phyloP scores from a whole-genome alignment of 139 green algal genomes.

The Coelastrella sp. region DNA sequence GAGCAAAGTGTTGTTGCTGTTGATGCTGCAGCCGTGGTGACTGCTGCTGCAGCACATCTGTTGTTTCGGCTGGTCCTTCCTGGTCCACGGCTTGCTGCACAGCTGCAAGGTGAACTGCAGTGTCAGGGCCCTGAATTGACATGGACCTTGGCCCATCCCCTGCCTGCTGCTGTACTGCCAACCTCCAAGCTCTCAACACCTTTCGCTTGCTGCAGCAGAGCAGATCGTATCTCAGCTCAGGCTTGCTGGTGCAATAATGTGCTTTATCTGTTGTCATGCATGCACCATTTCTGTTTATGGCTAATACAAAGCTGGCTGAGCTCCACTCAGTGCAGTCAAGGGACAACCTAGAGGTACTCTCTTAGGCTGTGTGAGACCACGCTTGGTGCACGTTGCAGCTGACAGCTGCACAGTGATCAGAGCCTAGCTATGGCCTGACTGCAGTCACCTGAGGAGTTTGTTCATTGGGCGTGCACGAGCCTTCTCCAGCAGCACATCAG shows the following conservation, averaged over 20 bases:
- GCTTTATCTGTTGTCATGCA: background rate
- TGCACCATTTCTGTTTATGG: background rate
- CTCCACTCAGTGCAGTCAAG: too few species aligned
- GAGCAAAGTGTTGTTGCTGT: constrained; percentile 1
- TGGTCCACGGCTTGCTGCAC: background rate
- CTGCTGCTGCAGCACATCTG: background rate
- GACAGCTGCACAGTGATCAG: background rate
- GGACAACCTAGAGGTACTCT: too few species aligned
- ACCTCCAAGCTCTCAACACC: constrained; percentile 9
- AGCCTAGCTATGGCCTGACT: background rate
- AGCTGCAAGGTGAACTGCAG: background rate
- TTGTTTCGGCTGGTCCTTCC: background rate
- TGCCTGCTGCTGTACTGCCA: background rate
- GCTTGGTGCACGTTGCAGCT: background rate
- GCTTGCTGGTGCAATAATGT: background rate
- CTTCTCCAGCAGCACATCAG: constrained; percentile 12
- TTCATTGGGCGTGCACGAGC: constrained; percentile 26
- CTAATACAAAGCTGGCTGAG: background rate
- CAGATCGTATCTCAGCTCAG: background rate
- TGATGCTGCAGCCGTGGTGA: background rate
- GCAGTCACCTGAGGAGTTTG: constrained; percentile 16
- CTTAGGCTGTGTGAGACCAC: too few species aligned
- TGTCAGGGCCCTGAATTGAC: background rate
- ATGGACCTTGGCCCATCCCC: background rate
- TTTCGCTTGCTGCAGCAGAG: constrained; percentile 37